A percentile compares a stretch with the other conserved stretches of the same genome.
Evolutionary conservation across 1,284 basidiomycete species (phyloP).

Genomic region (Irpex sp.): DNA sequence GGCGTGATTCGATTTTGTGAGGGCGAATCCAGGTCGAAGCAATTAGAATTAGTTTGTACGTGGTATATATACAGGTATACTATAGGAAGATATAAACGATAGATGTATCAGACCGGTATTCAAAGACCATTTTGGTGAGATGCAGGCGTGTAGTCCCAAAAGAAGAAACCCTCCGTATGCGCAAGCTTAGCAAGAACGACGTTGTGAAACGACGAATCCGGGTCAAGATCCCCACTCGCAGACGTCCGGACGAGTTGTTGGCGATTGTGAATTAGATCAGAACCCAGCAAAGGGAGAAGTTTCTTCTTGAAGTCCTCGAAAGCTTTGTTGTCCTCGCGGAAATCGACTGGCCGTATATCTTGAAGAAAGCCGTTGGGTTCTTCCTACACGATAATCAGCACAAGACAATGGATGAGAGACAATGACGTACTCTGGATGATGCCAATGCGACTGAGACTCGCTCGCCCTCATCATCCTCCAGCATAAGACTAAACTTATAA

Average conservation of each 20-base stretch:
- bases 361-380: conserved; percentile 40
- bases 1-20: too few species aligned
- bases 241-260: conserved; percentile 9
- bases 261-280: conserved; percentile 26
- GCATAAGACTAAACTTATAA: conserved; percentile 44
- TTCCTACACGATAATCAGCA: background rate
- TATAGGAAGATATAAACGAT: background rate
- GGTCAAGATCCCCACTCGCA: background rate
- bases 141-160: background rate
- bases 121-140: background rate
- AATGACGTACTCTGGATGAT: conserved; percentile 19
- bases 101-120: too few species aligned
- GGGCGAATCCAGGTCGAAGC: too few species aligned
- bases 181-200: background rate
- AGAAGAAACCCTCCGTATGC: background rate
- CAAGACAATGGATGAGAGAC: background rate
- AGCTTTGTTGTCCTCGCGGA: conserved; percentile 35
- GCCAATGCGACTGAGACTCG: conserved; percentile 42
- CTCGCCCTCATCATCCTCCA: conserved; percentile 45
- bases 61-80: background rate
- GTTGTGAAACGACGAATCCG: background rate
- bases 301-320: conserved; percentile 34
- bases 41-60: background rate
- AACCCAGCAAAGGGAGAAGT: conserved; percentile 41
- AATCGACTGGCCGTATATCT: conserved; percentile 39